phyloP scores from a whole-genome alignment of 495 filamentous ascomycete genomes.

The Patellaria atrata region DNA sequence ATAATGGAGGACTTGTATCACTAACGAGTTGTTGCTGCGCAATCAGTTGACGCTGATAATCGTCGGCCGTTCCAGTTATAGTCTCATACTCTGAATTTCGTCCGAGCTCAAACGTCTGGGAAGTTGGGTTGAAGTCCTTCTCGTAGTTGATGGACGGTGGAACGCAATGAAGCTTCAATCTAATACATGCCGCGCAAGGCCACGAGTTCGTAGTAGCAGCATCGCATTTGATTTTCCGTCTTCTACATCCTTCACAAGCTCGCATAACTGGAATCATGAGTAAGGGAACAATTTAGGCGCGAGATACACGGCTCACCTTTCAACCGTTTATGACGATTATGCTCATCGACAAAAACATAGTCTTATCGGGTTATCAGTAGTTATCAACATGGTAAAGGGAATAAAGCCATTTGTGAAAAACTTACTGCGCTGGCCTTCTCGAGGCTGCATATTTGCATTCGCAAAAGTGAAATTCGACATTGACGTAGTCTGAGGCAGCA shows the following conservation, averaged over 20 bases:
- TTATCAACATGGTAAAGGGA: too few relatives aligned
- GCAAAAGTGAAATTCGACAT: constrained; percentile 48
- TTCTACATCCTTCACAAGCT: constrained; percentile 90
- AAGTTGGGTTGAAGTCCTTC: constrained; percentile 41
- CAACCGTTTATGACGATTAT: constrained; percentile 91
- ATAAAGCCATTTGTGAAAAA: constrained; percentile 3
- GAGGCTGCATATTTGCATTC: constrained; percentile 39
- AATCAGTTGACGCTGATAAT: constrained; percentile 35
- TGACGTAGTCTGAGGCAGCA: constrained; percentile 42
- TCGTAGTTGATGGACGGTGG: constrained; percentile 83
- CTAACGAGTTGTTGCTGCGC: constrained; percentile 15
- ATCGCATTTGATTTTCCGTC: constrained; percentile 91
- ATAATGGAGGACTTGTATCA: constrained; percentile 19
- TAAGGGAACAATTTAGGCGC: neutral
- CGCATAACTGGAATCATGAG: constrained; percentile 64
- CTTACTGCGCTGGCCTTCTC: constrained; percentile 57
- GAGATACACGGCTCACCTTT: constrained; percentile 51
- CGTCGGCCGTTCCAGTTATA: constrained; percentile 38
- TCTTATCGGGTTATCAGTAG: constrained; percentile 44
- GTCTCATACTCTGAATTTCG: constrained; percentile 27
- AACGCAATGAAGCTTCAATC: constrained; percentile 84
- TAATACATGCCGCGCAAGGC: constrained; percentile 89
- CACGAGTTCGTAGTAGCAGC: constrained; percentile 95
- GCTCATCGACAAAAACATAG: constrained; percentile 99
- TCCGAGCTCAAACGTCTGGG: constrained; percentile 23